Evolutionary conservation across 2,329 filamentous ascomycete genomes (phyloP).

Genomic region (Arthrobotrys sinensis): DNA sequence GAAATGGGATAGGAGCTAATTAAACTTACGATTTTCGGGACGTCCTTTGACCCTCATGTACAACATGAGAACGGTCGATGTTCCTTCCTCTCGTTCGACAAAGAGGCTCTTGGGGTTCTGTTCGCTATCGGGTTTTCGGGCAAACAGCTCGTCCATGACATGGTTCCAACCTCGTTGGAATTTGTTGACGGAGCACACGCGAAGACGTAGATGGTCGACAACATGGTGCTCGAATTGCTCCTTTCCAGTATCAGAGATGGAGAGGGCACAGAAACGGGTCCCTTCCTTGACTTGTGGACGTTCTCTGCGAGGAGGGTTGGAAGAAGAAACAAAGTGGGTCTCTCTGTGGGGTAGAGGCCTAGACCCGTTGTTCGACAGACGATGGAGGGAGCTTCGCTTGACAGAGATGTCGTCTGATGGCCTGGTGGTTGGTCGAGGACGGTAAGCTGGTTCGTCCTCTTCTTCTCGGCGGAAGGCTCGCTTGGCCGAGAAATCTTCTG

Average conservation of each 20-base stretch:
- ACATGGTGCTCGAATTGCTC: constrained; percentile 6
- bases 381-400: neutral
- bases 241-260: constrained; percentile 26
- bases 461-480: too few species aligned
- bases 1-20: neutral
- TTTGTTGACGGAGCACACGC: constrained; percentile 8
- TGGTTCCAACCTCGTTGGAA: constrained; percentile 28
- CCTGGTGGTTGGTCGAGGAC: too few species aligned
- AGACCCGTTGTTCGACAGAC: too few species aligned
- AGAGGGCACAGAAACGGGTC: constrained; percentile 27
- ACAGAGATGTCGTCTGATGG: too few species aligned
- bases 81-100: constrained; percentile 2
- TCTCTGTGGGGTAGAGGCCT: too few species aligned
- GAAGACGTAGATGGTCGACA: constrained; percentile 29
- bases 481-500: too few species aligned
- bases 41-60: constrained; percentile 36
- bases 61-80: constrained; percentile 28
- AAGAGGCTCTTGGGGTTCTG: neutral
- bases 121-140: neutral
- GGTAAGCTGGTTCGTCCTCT: too few species aligned
- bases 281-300: neutral
- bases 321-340: too few species aligned
- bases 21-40: constrained; percentile 23
- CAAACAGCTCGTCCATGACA: constrained; percentile 38
- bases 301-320: neutral